Conservation (phyloP, 805 yeast species). For the Saccharomyces paradoxus region DNA sequence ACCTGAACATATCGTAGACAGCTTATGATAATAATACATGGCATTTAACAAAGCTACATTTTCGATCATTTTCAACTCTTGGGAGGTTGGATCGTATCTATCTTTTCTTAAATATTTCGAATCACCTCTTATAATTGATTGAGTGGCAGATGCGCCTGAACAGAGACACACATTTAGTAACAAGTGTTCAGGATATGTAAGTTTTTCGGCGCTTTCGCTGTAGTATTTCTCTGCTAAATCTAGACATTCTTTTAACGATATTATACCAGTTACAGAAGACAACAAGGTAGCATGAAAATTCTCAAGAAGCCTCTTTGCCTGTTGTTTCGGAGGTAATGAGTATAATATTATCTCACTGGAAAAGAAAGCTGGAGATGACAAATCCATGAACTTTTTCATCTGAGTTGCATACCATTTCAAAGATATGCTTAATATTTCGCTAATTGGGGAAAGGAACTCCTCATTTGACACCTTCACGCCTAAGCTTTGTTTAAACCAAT, state of each 20-base stretch:
- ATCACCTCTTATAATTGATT: conserved; percentile 9
- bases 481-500: conserved; percentile 15
- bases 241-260: conserved; percentile 14
- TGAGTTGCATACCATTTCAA: conserved; percentile 23
- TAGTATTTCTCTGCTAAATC: conserved; percentile 15
- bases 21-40: conserved; percentile 45
- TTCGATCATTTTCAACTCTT: conserved; percentile 24
- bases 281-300: conserved; percentile 13
- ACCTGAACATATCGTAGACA: conserved; percentile 45
- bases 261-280: conserved; percentile 14
- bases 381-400: conserved; percentile 19
- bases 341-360: conserved; percentile 10
- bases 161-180: conserved; percentile 19
- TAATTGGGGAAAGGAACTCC: conserved; percentile 16
- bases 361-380: conserved; percentile 15
- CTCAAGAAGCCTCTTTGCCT: conserved; percentile 18
- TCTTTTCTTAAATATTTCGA: conserved; percentile 16
- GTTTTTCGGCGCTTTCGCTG: conserved; percentile 6
- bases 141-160: conserved; percentile 16
- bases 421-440: conserved; percentile 11
- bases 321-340: conserved; percentile 21
- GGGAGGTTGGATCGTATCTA: conserved; percentile 14
- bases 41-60: conserved; percentile 33
- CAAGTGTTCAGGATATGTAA: conserved; percentile 22
- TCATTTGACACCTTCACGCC: conserved; percentile 6